phyloP scores from a whole-genome alignment of 805 yeast species.

The Grigorovia jiainica region DNA sequence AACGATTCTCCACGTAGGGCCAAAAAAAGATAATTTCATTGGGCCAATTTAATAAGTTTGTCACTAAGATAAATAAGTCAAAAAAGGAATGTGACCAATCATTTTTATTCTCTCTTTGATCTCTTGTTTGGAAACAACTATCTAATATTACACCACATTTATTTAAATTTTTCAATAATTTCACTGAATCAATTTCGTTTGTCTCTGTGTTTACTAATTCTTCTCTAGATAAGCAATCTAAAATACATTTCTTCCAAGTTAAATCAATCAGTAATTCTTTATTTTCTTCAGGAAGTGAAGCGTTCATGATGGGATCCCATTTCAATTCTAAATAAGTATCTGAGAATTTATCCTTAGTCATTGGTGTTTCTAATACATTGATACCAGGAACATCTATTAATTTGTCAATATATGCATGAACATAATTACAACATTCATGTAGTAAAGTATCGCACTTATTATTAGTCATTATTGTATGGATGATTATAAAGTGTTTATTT shows the following conservation, averaged over 20 bases:
- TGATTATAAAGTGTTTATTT: too few species aligned
- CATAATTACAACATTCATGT: conserved; percentile 1
- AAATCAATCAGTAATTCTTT: conserved; percentile 11
- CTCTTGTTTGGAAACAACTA: conserved; percentile 17
- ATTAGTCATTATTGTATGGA: too few species aligned
- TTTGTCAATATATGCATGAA: not conserved
- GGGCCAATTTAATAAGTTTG: conserved; percentile 22
- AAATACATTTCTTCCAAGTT: conserved; percentile 10
- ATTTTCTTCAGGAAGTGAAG: conserved; percentile 2
- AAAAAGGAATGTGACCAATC: conserved; percentile 20
- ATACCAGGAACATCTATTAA: not conserved
- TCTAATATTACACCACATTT: conserved; percentile 18
- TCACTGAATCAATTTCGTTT: not conserved
- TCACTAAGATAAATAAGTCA: conserved; percentile 13
- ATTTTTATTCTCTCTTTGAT: conserved; percentile 7
- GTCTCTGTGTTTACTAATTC: not conserved
- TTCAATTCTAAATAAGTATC: conserved; percentile 7
- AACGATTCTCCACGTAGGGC: conserved; percentile 24
- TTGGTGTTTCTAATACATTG: not conserved
- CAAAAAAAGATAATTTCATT: conserved; percentile 17
- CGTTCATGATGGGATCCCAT: conserved; percentile 10
- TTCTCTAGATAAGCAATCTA: conserved; percentile 7
- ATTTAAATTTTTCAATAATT: conserved; percentile 2
- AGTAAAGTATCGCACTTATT: not conserved
- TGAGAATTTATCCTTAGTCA: conserved; percentile 1